phyloP scores from a whole-genome alignment of 257 asterid species.

The Scutellaria minor region DNA sequence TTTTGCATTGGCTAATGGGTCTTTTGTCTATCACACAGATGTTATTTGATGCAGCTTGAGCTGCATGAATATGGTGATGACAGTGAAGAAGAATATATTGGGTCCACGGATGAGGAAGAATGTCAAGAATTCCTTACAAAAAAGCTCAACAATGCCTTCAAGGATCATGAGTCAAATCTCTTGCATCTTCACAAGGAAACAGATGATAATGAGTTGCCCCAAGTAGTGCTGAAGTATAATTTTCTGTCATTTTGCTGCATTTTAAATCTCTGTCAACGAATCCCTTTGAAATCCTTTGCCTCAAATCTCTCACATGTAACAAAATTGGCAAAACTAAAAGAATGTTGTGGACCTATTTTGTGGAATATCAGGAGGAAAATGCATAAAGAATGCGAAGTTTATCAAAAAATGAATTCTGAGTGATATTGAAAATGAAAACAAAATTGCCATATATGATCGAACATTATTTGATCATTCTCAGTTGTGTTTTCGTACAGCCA shows the following conservation, averaged over 20 bases:
- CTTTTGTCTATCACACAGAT: constrained; percentile 25
- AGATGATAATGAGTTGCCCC: constrained; percentile 55
- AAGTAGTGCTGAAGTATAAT: constrained; percentile 54
- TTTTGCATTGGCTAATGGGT: background rate
- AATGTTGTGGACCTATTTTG: background rate
- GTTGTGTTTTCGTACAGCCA: no score
- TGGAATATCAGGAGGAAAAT: no score
- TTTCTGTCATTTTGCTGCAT: background rate
- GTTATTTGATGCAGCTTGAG: constrained; percentile 63
- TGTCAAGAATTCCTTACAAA: constrained; percentile 61
- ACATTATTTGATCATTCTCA: no score
- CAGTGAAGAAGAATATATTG: constrained; percentile 57
- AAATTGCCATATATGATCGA: no score
- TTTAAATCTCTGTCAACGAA: background rate
- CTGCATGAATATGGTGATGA: constrained; percentile 79
- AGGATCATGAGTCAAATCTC: constrained; percentile 44
- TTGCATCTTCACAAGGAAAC: constrained; percentile 39
- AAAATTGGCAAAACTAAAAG: background rate
- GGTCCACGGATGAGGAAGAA: constrained; percentile 51
- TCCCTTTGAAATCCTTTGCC: background rate
- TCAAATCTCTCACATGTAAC: background rate
- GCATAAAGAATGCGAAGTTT: no score
- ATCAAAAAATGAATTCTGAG: no score
- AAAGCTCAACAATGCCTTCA: constrained; percentile 66
- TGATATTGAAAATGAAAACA: no score